phyloP scores from a whole-genome alignment of 257 asterid species.

The Jacaranda mimosifolia region DNA sequence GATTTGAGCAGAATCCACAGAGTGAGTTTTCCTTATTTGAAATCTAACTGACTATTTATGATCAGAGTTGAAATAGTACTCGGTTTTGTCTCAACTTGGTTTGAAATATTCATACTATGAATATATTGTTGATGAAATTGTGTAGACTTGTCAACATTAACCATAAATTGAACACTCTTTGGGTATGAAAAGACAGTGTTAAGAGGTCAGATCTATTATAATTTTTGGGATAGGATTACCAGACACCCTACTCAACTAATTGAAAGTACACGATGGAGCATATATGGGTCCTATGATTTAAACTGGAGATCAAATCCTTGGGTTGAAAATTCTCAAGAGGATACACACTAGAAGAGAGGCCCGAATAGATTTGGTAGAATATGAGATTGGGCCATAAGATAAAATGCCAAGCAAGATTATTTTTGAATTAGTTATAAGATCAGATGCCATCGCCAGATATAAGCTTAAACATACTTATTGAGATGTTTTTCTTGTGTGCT shows the following conservation, averaged over 20 bases:
- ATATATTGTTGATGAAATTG: constrained; percentile 13
- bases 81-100: background rate
- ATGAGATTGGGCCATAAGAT: constrained; percentile 10
- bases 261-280: background rate
- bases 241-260: background rate
- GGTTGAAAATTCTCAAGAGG: constrained; percentile 12
- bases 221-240: background rate
- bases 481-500: background rate
- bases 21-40: background rate
- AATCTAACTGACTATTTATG: constrained; percentile 1
- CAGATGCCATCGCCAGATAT: background rate
- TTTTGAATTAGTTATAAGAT: constrained; percentile 1
- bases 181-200: background rate
- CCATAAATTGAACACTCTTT: background rate
- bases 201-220: background rate
- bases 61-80: constrained; percentile 8
- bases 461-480: background rate
- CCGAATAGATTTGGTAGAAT: background rate
- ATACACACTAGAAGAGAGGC: constrained; percentile 5
- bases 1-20: constrained; percentile 18
- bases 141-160: background rate
- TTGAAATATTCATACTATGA: background rate
- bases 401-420: background rate
- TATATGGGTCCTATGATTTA: background rate
- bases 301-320: background rate